Conservation (phyloP, 345 rosid species). For the Euphorbia lathyris region DNA sequence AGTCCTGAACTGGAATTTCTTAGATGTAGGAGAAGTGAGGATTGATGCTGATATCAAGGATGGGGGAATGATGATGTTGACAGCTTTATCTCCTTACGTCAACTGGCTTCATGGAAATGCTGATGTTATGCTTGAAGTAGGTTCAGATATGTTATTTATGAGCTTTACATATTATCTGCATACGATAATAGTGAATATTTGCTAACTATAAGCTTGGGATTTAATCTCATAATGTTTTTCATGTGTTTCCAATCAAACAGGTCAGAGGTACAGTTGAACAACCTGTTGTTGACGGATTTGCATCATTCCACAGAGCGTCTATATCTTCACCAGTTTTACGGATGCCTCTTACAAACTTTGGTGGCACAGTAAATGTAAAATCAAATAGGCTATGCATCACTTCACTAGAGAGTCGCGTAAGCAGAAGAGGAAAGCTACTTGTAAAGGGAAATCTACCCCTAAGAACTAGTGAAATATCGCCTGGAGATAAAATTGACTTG, state of each 20-base stretch:
- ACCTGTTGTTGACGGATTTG: constrained; percentile 85
- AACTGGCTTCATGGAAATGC: constrained; percentile 95
- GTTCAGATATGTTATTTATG: constrained; percentile 13
- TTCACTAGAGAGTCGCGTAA: constrained; percentile 79
- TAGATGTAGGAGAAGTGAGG: constrained; percentile 94
- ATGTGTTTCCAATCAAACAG: constrained; percentile 37
- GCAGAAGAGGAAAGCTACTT: constrained; percentile 85
- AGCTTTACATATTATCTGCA: background rate
- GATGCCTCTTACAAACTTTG: constrained; percentile 85
- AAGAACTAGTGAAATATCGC: constrained; percentile 67
- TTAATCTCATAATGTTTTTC: constrained; percentile 4
- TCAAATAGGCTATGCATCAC: constrained; percentile 84
- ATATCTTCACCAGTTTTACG: constrained; percentile 83
- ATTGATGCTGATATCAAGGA: constrained; percentile 94
- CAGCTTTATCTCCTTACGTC: constrained; percentile 88
- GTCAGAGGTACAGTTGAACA: constrained; percentile 96
- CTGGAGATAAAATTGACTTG: constrained; percentile 77
- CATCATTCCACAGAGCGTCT: constrained; percentile 89
- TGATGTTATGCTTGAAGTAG: constrained; percentile 85
- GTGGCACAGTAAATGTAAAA: constrained; percentile 79
- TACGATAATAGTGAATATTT: background rate
- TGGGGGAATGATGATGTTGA: constrained; percentile 95
- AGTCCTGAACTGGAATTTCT: constrained; percentile 83
- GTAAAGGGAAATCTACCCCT: constrained; percentile 88
- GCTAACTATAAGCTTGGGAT: background rate